Evolutionary conservation across 768 basidiomycete genomes (phyloP).

Genomic region (Kwoniella bestiolae): DNA sequence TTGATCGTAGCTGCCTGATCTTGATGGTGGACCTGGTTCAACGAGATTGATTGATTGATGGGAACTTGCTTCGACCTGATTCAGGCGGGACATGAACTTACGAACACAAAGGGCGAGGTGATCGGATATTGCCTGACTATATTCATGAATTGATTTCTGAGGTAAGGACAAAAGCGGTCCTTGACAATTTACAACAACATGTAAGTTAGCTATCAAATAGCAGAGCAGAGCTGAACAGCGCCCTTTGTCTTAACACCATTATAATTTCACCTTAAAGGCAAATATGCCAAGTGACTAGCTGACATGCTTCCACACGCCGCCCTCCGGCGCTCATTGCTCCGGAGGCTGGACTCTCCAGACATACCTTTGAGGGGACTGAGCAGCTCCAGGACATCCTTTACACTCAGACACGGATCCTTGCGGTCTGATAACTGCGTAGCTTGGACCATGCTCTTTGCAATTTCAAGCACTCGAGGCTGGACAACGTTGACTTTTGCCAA

Average conservation of each 20-base stretch:
- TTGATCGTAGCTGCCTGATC: neutral
- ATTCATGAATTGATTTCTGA: too few relatives aligned
- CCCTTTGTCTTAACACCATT: neutral
- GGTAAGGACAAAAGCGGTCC: too few relatives aligned
- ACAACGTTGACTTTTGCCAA: neutral
- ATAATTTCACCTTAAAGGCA: neutral
- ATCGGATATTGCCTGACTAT: neutral
- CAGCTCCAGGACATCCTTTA: neutral
- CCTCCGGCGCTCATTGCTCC: too few relatives aligned
- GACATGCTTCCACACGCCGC: too few relatives aligned
- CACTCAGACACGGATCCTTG: neutral
- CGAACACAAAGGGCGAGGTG: too few relatives aligned
- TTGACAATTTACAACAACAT: too few relatives aligned
- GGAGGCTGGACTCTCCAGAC: too few relatives aligned
- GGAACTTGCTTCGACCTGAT: neutral
- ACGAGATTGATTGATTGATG: neutral
- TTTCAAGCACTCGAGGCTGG: too few relatives aligned
- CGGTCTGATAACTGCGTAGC: neutral
- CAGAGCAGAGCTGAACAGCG: neutral
- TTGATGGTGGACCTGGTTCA: neutral
- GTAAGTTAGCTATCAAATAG: too few relatives aligned
- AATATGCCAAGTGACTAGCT: neutral
- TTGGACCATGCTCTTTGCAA: neutral
- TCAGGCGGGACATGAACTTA: too few relatives aligned
- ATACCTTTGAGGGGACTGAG: neutral